Evolutionary conservation across 768 basidiomycete species (phyloP).

Genomic region (Neoboletus subvelutipes): DNA sequence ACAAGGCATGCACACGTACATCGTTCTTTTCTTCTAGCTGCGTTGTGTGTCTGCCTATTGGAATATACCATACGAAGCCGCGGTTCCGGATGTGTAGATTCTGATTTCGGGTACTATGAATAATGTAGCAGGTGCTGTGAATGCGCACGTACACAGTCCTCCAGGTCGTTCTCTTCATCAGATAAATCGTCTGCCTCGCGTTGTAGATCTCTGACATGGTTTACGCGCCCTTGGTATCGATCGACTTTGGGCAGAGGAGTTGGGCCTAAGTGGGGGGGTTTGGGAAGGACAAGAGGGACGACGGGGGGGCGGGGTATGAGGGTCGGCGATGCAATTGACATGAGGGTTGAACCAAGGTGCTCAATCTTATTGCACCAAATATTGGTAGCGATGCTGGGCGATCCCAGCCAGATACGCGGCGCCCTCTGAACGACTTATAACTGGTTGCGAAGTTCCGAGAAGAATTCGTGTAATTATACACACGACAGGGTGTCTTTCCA

Average conservation of each 20-base stretch:
- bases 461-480: background rate
- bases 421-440: background rate
- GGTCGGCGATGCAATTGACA: slow-evolving; percentile 66
- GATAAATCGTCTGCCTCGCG: slow-evolving; percentile 82
- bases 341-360: slow-evolving; percentile 18
- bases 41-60: slow-evolving; percentile 71
- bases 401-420: background rate
- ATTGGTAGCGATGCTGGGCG: background rate
- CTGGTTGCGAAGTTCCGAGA: background rate
- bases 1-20: slow-evolving; percentile 39
- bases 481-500: too few relatives aligned
- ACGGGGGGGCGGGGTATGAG: slow-evolving; percentile 61
- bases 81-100: slow-evolving; percentile 60
- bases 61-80: slow-evolving; percentile 66
- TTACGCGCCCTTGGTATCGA: slow-evolving; percentile 56
- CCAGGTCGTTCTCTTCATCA: slow-evolving; percentile 81
- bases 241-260: slow-evolving; percentile 50
- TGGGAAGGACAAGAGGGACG: slow-evolving; percentile 68
- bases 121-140: background rate
- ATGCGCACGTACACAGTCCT: slow-evolving; percentile 56
- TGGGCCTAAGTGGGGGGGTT: slow-evolving; percentile 64
- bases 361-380: background rate
- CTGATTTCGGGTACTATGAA: slow-evolving; percentile 35
- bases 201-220: slow-evolving; percentile 63
- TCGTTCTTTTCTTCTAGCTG: slow-evolving; percentile 85